These are phyloP conservation scores for Aspergillus unguis DNA, from an alignment of 2,329 filamentous ascomycete genomes.

Conservation along the genomic window DNA sequence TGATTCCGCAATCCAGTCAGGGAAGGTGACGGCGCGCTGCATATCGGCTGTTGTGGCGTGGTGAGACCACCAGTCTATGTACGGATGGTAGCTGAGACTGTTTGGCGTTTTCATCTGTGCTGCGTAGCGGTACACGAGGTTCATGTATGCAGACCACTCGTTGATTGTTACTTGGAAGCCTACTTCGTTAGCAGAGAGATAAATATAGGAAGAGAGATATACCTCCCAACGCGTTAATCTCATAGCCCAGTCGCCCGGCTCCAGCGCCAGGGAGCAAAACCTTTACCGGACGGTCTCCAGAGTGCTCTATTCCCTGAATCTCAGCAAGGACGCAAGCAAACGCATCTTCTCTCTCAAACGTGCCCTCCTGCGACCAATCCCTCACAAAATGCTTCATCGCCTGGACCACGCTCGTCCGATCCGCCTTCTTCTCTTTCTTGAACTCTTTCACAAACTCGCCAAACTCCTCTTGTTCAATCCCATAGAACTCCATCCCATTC, in stretches of 20 bases:
- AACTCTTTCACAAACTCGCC: constrained; percentile 41
- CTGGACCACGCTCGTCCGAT: constrained; percentile 51
- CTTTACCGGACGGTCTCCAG: constrained; percentile 25
- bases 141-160: constrained; percentile 60
- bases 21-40: constrained; percentile 47
- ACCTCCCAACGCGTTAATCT: constrained; percentile 47
- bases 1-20: constrained; percentile 38
- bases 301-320: constrained; percentile 16
- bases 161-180: constrained; percentile 55
- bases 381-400: constrained; percentile 57
- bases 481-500: constrained; percentile 48
- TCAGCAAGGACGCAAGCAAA: constrained; percentile 35
- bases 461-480: constrained; percentile 45
- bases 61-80: constrained; percentile 57
- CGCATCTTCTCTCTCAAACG: constrained; percentile 44
- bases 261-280: constrained; percentile 55
- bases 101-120: constrained; percentile 28
- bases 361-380: constrained; percentile 54
- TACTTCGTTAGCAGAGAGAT: constrained; percentile 9
- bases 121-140: constrained; percentile 52
- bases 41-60: constrained; percentile 50
- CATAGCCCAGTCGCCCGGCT: constrained; percentile 52
- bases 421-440: constrained; percentile 35
- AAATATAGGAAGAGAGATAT: neutral
- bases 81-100: constrained; percentile 45